phyloP scores from a whole-genome alignment of 305 asterid genomes.

The Solanum hybrid region DNA sequence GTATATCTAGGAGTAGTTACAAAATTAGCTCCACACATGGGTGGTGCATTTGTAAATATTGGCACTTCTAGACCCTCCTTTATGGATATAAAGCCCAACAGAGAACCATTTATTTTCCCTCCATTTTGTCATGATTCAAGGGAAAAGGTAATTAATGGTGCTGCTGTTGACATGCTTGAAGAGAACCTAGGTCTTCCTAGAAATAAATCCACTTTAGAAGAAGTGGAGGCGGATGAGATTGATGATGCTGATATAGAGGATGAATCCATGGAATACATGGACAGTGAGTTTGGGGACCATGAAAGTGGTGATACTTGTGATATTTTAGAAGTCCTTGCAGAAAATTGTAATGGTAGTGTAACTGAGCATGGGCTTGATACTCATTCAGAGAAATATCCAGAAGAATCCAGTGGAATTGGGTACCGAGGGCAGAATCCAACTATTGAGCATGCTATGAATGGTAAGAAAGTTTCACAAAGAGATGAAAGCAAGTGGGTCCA shows the following conservation, averaged over 20 bases:
- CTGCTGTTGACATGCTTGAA: constrained; percentile 22
- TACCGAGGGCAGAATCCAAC: constrained; percentile 21
- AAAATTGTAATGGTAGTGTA: constrained; percentile 53
- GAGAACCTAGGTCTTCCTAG: constrained; percentile 32
- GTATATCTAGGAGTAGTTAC: constrained; percentile 85
- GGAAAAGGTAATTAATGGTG: constrained; percentile 36
- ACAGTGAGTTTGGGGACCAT: constrained; percentile 41
- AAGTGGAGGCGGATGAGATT: constrained; percentile 48
- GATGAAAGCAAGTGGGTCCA: constrained; percentile 54
- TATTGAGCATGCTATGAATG: constrained; percentile 14
- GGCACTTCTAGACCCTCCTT: constrained; percentile 80
- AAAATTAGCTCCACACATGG: constrained; percentile 84
- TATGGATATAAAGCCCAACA: constrained; percentile 66
- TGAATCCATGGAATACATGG: constrained; percentile 34
- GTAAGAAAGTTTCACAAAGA: constrained; percentile 13
- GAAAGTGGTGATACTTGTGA: constrained; percentile 34
- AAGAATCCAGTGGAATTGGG: constrained; percentile 31
- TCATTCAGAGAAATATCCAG: constrained; percentile 25
- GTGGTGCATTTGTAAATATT: constrained; percentile 95
- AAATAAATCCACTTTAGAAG: constrained; percentile 30
- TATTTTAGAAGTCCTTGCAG: constrained; percentile 34
- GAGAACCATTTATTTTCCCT: constrained; percentile 64
- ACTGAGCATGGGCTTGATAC: constrained; percentile 28
- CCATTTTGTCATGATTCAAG: constrained; percentile 35
- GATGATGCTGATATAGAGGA: constrained; percentile 69